Conservation (phyloP, 129 eudicot species). For the Artemisia argyi region DNA sequence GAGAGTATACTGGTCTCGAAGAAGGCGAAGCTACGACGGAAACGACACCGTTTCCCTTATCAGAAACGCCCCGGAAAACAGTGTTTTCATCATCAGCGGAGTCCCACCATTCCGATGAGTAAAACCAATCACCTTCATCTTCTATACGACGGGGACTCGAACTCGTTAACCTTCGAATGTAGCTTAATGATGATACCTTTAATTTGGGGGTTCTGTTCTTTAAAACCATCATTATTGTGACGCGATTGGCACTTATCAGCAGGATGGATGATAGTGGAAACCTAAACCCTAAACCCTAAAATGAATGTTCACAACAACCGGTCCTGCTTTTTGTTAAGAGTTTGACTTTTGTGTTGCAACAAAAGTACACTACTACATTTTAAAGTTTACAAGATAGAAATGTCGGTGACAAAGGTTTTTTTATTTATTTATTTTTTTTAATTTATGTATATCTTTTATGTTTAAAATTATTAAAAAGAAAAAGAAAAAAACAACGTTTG, state of each 20-base stretch:
- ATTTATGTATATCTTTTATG: too few species aligned
- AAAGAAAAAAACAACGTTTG: too few species aligned
- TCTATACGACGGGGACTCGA: conserved; percentile 38
- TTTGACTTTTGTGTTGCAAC: too few species aligned
- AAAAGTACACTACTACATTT: too few species aligned
- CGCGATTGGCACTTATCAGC: neutral
- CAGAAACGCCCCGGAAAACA: conserved; percentile 65
- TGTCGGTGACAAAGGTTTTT: too few species aligned
- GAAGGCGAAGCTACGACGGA: conserved; percentile 80
- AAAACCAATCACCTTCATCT: conserved; percentile 91
- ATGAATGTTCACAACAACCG: too few species aligned
- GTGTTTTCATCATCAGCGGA: conserved; percentile 35
- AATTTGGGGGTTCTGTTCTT: conserved; percentile 8
- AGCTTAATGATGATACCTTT: conserved; percentile 3
- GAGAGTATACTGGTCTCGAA: conserved; percentile 63
- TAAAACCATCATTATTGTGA: conserved; percentile 23
- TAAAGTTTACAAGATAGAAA: too few species aligned
- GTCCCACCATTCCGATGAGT: conserved; percentile 94
- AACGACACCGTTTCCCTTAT: conserved; percentile 80
- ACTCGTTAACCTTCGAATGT: conserved; percentile 41
- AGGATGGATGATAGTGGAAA: neutral
- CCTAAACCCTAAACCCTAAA: conserved; percentile 32
- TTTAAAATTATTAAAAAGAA: too few species aligned
- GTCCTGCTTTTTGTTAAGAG: too few species aligned
- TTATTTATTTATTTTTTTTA: too few species aligned